phyloP scores from a whole-genome alignment of 768 basidiomycete species.

The Dentipellis fragilis region DNA sequence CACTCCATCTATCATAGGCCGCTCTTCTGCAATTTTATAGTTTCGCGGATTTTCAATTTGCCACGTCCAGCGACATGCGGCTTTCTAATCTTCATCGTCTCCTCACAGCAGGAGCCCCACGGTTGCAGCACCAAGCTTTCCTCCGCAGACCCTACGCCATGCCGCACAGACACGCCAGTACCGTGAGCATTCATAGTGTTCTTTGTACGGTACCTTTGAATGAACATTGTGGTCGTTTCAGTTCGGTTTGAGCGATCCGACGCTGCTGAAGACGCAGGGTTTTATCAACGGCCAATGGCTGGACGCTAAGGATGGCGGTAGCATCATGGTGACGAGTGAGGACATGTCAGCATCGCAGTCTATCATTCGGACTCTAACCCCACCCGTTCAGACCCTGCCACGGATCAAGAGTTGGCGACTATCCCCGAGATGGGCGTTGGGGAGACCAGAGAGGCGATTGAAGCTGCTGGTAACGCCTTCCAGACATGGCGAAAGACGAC shows the following conservation, averaged over 20 bases:
- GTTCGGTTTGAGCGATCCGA: conserved; percentile 54
- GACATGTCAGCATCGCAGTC: conserved; percentile 4
- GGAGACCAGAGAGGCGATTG: conserved; percentile 80
- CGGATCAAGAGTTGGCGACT: conserved; percentile 69
- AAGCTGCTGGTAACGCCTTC: conserved; percentile 73
- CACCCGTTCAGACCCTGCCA: conserved; percentile 68
- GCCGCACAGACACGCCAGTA: background rate
- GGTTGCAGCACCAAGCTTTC: conserved; percentile 20
- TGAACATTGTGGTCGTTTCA: background rate
- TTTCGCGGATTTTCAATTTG: too few relatives aligned
- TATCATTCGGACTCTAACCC: background rate
- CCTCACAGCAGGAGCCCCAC: conserved; percentile 31
- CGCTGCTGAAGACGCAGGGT: conserved; percentile 64
- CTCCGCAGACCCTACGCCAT: background rate
- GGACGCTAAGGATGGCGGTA: conserved; percentile 63
- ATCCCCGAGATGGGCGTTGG: conserved; percentile 83
- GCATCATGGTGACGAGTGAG: conserved; percentile 70
- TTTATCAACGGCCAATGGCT: conserved; percentile 84
- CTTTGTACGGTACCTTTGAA: background rate
- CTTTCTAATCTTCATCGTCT: background rate
- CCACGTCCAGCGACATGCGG: background rate
- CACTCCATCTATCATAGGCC: too few relatives aligned
- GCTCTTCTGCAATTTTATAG: too few relatives aligned
- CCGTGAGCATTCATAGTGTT: background rate
- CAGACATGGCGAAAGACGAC: conserved; percentile 81